A percentile compares a stretch with the other conserved stretches of the same genome.
phyloP scores from a whole-genome alignment of 2,329 filamentous ascomycete species.

The Epichloe scottii region DNA sequence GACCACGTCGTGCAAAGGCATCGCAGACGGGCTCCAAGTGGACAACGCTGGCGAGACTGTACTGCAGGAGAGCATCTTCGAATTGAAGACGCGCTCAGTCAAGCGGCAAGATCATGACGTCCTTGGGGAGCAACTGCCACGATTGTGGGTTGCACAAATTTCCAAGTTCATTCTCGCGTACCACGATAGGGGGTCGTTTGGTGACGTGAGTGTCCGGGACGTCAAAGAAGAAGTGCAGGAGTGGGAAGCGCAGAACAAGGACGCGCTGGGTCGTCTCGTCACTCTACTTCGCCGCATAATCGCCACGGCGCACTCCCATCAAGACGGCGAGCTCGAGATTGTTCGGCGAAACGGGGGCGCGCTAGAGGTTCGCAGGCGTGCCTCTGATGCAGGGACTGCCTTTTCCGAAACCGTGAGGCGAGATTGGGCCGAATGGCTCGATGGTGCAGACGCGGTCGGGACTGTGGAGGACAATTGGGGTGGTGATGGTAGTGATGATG shows the following conservation, averaged over 20 bases:
- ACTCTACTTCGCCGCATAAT: too few relatives aligned
- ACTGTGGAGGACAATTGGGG: too few relatives aligned
- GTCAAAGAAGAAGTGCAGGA: slow-evolving; percentile 16
- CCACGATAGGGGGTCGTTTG: slow-evolving; percentile 22
- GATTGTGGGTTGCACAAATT: slow-evolving; percentile 29
- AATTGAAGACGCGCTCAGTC: slow-evolving; percentile 30
- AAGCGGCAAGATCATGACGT: slow-evolving; percentile 18
- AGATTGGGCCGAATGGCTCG: too few relatives aligned
- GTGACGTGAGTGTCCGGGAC: slow-evolving; percentile 22
- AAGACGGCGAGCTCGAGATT: too few relatives aligned
- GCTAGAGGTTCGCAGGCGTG: too few relatives aligned
- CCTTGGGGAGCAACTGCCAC: slow-evolving; percentile 23
- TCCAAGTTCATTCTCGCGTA: slow-evolving; percentile 28
- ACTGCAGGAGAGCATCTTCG: slow-evolving; percentile 24
- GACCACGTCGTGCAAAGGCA: neutral
- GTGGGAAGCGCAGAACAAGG: slow-evolving; percentile 25
- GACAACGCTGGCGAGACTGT: slow-evolving; percentile 11
- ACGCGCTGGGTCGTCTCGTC: slow-evolving; percentile 17
- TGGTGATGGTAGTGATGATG: too few relatives aligned
- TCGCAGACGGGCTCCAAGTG: neutral
- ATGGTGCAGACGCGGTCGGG: too few relatives aligned
- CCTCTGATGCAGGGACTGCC: too few relatives aligned
- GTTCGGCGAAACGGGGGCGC: too few relatives aligned
- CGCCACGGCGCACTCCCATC: too few relatives aligned
- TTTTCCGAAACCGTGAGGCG: too few relatives aligned